Evolutionary conservation across 1,284 basidiomycete species (phyloP).

Genomic region (Bondarzewia mesenterica): DNA sequence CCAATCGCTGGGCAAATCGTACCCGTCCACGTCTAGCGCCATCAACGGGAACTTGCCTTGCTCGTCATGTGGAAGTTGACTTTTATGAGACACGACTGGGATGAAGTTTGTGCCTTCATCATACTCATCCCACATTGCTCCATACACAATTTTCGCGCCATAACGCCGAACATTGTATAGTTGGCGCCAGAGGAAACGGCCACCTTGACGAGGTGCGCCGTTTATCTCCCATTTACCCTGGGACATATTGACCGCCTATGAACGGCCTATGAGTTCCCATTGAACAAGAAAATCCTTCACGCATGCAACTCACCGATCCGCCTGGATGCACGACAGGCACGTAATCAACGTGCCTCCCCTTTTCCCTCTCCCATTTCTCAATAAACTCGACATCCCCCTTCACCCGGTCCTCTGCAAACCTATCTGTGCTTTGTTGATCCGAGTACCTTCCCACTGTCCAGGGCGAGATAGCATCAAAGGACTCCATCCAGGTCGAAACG

Average conservation of each 20-base stretch:
- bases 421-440: conserved; percentile 47
- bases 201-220: conserved; percentile 56
- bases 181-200: conserved; percentile 69
- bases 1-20: conserved; percentile 69
- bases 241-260: conserved; percentile 58
- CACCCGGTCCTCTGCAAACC: conserved; percentile 50
- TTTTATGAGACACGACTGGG: conserved; percentile 52
- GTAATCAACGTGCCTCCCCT: conserved; percentile 34
- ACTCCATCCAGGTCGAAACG: conserved; percentile 55
- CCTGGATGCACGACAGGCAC: conserved; percentile 70
- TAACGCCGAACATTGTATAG: conserved; percentile 53
- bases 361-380: conserved; percentile 34
- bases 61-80: conserved; percentile 48
- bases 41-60: conserved; percentile 52
- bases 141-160: conserved; percentile 62
- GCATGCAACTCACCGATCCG: conserved; percentile 47
- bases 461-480: conserved; percentile 68
- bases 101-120: conserved; percentile 75
- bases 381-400: conserved; percentile 55
- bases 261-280: neutral
- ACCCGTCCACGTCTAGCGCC: conserved; percentile 64
- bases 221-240: conserved; percentile 63
- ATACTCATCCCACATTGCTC: conserved; percentile 85
- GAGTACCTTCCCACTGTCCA: conserved; percentile 68
- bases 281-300: neutral